Percentiles rank a stretch among this genome's conserved stretches.
These are phyloP conservation scores for Luffa acutangula DNA, from an alignment of 306 rosid genomes.

Conservation along the genomic window DNA sequence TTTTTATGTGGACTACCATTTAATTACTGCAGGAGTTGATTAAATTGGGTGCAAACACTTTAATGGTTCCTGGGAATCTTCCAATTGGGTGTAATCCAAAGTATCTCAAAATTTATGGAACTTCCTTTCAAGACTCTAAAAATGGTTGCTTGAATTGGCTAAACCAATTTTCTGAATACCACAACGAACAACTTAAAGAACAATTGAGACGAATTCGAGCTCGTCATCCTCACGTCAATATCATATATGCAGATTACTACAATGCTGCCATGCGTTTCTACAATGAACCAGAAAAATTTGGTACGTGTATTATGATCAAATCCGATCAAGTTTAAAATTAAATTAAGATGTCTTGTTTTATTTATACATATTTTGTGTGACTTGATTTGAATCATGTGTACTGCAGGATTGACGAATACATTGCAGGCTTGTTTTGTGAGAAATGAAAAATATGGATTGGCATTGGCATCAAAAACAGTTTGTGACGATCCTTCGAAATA, in stretches of 20 bases:
- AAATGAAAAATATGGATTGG: constrained; percentile 17
- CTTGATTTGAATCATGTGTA: neutral
- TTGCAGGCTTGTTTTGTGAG: constrained; percentile 25
- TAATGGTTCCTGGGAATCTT: constrained; percentile 38
- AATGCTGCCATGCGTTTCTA: constrained; percentile 24
- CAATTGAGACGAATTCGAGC: constrained; percentile 16
- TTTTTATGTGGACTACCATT: neutral
- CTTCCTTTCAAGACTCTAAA: constrained; percentile 18
- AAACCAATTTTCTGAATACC: constrained; percentile 28
- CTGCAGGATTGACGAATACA: constrained; percentile 20
- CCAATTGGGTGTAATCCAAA: constrained; percentile 28
- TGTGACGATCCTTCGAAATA: constrained; percentile 38
- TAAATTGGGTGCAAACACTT: constrained; percentile 29
- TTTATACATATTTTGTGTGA: neutral
- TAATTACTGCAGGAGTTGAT: constrained; percentile 29
- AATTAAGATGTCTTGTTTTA: too few relatives aligned
- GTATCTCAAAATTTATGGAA: constrained; percentile 21
- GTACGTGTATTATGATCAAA: neutral
- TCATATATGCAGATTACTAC: constrained; percentile 42
- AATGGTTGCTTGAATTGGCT: constrained; percentile 37
- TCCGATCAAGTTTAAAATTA: neutral
- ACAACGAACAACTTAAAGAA: constrained; percentile 25
- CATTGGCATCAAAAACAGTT: neutral
- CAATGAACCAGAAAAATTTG: constrained; percentile 28
- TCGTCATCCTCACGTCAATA: constrained; percentile 18